Conservation (phyloP, 352 stramenopile species). For the Phytophthora pisi region DNA sequence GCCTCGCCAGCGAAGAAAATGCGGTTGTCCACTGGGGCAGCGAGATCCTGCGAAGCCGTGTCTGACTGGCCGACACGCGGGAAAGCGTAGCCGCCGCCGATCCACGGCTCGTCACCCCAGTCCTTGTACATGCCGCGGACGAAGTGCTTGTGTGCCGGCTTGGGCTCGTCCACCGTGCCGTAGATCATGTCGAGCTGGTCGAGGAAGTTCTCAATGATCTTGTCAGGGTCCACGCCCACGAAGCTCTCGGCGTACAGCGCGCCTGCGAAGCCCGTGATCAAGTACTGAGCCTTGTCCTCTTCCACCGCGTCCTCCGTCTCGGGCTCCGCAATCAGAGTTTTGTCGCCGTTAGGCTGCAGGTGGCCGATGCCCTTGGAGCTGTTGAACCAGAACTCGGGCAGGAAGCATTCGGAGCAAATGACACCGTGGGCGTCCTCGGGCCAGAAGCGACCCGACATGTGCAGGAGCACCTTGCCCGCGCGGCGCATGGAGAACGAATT, state of each 20-base stretch:
- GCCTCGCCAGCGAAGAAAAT: slow-evolving; percentile 86
- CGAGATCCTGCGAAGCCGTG: slow-evolving; percentile 59
- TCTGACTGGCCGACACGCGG: slow-evolving; percentile 76
- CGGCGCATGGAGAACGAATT: slow-evolving; percentile 78
- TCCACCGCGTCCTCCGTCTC: slow-evolving; percentile 15
- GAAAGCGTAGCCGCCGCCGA: slow-evolving; percentile 78
- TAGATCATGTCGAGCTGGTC: slow-evolving; percentile 82
- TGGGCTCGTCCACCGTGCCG: slow-evolving; percentile 58
- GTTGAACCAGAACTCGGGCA: slow-evolving; percentile 88
- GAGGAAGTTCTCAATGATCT: slow-evolving; percentile 72
- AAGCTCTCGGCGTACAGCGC: slow-evolving; percentile 68
- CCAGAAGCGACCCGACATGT: slow-evolving; percentile 74
- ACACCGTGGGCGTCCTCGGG: slow-evolving; percentile 74
- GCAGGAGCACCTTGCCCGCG: slow-evolving; percentile 77
- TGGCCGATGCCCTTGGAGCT: slow-evolving; percentile 68
- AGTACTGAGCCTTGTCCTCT: slow-evolving; percentile 51
- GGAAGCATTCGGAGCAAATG: slow-evolving; percentile 82
- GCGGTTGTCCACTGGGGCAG: slow-evolving; percentile 59
- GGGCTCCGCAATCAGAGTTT: neutral
- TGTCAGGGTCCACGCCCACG: slow-evolving; percentile 40
- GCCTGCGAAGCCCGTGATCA: slow-evolving; percentile 80
- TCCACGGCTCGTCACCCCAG: slow-evolving; percentile 72
- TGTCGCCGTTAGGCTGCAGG: slow-evolving; percentile 61
- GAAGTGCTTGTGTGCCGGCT: slow-evolving; percentile 62
- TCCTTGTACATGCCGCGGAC: slow-evolving; percentile 82